Conservation (phyloP, 441 rosid genomes). For the Breynia disticha region DNA sequence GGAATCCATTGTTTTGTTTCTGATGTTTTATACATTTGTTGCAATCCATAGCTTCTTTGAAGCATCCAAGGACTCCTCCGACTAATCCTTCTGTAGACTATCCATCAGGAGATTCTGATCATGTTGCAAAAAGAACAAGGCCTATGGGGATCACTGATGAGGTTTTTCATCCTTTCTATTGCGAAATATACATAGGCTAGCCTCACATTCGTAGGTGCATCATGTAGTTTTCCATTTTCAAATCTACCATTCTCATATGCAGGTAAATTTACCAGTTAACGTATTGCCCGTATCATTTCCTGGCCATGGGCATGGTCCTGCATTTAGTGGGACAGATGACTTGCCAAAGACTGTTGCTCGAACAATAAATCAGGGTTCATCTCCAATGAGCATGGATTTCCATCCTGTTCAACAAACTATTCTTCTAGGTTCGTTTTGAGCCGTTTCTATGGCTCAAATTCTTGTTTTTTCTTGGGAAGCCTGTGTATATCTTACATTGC, state of each 20-base stretch:
- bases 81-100: slow-evolving; percentile 66
- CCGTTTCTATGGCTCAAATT: slow-evolving; percentile 2
- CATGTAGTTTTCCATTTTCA: slow-evolving; percentile 2
- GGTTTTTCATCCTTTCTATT: slow-evolving; percentile 27
- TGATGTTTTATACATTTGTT: slow-evolving; percentile 18
- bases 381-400: slow-evolving; percentile 35
- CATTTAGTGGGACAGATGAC: slow-evolving; percentile 52
- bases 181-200: neutral
- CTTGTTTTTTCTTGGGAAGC: slow-evolving; percentile 1
- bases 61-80: slow-evolving; percentile 96
- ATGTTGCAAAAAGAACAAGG: slow-evolving; percentile 76
- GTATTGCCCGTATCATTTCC: slow-evolving; percentile 76
- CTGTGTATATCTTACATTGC: slow-evolving; percentile 7
- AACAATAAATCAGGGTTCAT: slow-evolving; percentile 20
- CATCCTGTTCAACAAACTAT: slow-evolving; percentile 31
- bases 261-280: slow-evolving; percentile 80
- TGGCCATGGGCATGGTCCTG: slow-evolving; percentile 66
- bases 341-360: slow-evolving; percentile 37
- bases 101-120: slow-evolving; percentile 85
- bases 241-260: slow-evolving; percentile 16
- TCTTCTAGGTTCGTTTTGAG: slow-evolving; percentile 26
- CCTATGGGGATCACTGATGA: slow-evolving; percentile 85
- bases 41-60: slow-evolving; percentile 55
- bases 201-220: neutral
- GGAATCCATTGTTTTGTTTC: slow-evolving; percentile 10